Base-by-base conservation (phyloP, 768 basidiomycete species). In the Leccinum subtestaceum region DNA sequence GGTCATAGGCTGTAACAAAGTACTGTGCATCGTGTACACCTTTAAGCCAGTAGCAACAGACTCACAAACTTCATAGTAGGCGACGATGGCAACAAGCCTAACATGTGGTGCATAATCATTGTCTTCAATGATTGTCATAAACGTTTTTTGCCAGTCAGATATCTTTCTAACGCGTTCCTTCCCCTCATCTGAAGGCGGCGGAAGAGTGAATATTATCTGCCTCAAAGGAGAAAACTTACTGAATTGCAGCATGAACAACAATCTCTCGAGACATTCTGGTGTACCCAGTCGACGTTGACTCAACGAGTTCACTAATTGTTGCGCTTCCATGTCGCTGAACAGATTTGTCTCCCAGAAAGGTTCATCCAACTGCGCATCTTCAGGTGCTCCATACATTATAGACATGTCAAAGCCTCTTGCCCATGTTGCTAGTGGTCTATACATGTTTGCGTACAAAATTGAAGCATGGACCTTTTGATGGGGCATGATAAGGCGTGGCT, bases 31-130 rank as follows among this genome's bases (percentile, higher is more conserved):
- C 21, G 21, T 21, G 21, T 21, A 21, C 21, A 21, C 21, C 21
- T 21, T 21, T 21, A 1, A 21, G 19, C 34, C 17, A 11, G 11
- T 32, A 5, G 15, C 17, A 21, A 43, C 40, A n/a, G n/a, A 48
- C 67, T 46, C n/a, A 70, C 67, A 50, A 12, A 29, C 65, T 40
- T 68, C 67, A 12, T 57, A 64, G 47, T 67, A 68, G 13, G 67
- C 67, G 1, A 68, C 60, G n/a, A 68, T 61, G 5, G 64, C 40
- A 10, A 66, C 67, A 6, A 68, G 62, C 53, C 59, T 60, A 2
- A 69, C 59, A 9, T 69, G 60, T 5, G 60, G 43, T 12, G 60
- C 52, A 19, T 59, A 7, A 27, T 27, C 27, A 1, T 27, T 7
- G 21, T 21, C 21, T 21, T 53, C 13, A 7, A 69, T 62, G 48